Conservation (phyloP, 768 basidiomycete species). For the Boletus speciosus region DNA sequence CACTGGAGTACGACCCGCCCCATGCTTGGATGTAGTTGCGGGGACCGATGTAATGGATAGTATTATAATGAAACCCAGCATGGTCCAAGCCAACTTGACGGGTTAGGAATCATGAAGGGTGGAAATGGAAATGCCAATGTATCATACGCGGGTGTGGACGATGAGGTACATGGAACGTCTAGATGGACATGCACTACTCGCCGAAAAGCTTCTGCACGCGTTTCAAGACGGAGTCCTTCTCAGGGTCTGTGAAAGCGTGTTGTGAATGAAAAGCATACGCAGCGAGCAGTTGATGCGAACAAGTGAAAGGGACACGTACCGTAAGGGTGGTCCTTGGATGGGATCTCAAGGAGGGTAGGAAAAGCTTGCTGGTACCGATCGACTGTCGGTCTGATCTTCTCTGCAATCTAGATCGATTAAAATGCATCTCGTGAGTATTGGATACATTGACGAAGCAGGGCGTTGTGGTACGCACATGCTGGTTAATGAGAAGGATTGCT, state of each 20-base stretch:
- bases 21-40: slow-evolving; percentile 14
- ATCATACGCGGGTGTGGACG: slow-evolving; percentile 4
- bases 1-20: slow-evolving; percentile 9
- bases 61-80: slow-evolving; percentile 21
- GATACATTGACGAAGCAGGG: not conserved
- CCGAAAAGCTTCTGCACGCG: slow-evolving; percentile 96
- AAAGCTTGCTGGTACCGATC: slow-evolving; percentile 96
- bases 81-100: slow-evolving; percentile 17
- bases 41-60: slow-evolving; percentile 24
- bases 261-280: slow-evolving; percentile 12
- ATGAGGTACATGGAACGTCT: slow-evolving; percentile 15
- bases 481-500: slow-evolving; percentile 96
- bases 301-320: slow-evolving; percentile 48
- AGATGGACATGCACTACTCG: slow-evolving; percentile 50
- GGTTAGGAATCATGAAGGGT: slow-evolving; percentile 6
- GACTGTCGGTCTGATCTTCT: slow-evolving; percentile 92
- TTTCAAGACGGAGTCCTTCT: slow-evolving; percentile 93
- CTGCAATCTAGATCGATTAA: slow-evolving; percentile 68
- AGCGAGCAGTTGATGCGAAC: not conserved
- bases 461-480: slow-evolving; percentile 66
- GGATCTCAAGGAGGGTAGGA: slow-evolving; percentile 95
- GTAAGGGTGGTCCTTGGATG: slow-evolving; percentile 97
- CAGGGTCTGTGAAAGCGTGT: slow-evolving; percentile 63
- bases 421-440: slow-evolving; percentile 9
- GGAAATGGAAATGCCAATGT: slow-evolving; percentile 4